phyloP scores from a whole-genome alignment of 441 rosid species.

The Biscutella laevigata region DNA sequence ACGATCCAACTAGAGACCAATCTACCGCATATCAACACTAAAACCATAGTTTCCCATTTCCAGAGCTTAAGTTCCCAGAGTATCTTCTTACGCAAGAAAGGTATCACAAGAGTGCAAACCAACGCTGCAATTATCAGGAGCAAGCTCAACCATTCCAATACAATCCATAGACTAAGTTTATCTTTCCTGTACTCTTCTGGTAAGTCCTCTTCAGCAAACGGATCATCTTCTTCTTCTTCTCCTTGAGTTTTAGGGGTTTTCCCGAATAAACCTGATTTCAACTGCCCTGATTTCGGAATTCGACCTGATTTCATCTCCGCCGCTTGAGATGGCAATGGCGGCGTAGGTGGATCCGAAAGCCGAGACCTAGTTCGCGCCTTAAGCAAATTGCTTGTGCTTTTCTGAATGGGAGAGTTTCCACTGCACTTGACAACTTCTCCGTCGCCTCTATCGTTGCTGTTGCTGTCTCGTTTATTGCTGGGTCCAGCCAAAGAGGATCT shows the following conservation, averaged over 20 bases:
- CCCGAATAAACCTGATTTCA: slow-evolving; percentile 38
- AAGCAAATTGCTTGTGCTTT: slow-evolving; percentile 31
- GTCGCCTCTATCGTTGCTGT: not conserved
- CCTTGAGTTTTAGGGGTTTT: slow-evolving; percentile 20
- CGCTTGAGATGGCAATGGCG: slow-evolving; percentile 25
- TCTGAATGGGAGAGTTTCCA: slow-evolving; percentile 31
- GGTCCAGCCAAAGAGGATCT: not conserved
- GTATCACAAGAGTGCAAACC: slow-evolving; percentile 33
- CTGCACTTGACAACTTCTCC: slow-evolving; percentile 42
- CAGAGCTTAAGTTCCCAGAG: slow-evolving; percentile 40
- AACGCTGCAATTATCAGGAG: slow-evolving; percentile 34
- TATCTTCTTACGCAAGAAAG: slow-evolving; percentile 25
- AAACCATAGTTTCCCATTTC: slow-evolving; percentile 48
- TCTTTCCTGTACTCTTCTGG: slow-evolving; percentile 47
- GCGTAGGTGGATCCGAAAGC: slow-evolving; percentile 41
- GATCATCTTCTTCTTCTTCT: slow-evolving; percentile 50
- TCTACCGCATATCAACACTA: slow-evolving; percentile 57
- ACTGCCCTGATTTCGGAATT: slow-evolving; percentile 31
- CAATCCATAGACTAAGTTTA: slow-evolving; percentile 31
- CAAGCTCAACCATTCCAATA: slow-evolving; percentile 50
- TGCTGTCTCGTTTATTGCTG: slow-evolving; percentile 14
- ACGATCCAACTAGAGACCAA: slow-evolving; percentile 55
- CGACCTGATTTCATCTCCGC: slow-evolving; percentile 27
- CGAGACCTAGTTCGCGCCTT: slow-evolving; percentile 35
- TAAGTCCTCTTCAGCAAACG: slow-evolving; percentile 43